A percentile compares a stretch with the other conserved stretches of the same genome.
Conservation (phyloP, 2,329 filamentous ascomycete species). For the Xylariaceae sp. region DNA sequence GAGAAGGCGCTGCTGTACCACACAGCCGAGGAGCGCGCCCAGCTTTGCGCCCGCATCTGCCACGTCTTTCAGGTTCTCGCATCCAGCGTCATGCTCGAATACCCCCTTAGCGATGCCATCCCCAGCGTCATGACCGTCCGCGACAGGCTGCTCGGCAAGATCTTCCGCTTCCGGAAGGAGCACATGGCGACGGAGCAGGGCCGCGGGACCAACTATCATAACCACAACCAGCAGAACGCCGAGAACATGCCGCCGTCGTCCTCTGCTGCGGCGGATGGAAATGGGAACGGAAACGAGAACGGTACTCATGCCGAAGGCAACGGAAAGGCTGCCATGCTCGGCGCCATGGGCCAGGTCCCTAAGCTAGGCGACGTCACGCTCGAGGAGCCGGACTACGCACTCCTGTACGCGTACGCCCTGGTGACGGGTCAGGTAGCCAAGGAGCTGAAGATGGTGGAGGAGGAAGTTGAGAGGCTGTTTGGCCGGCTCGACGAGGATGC, state of each 20-base stretch:
- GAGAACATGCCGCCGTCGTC: background rate
- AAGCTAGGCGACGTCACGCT: conserved; percentile 44
- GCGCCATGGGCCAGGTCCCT: conserved; percentile 27
- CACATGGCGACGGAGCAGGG: conserved; percentile 45
- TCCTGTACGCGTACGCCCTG: conserved; percentile 87
- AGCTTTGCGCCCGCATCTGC: conserved; percentile 85
- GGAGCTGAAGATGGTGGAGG: conserved; percentile 62
- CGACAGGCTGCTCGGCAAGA: conserved; percentile 81
- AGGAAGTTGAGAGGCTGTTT: conserved; percentile 65
- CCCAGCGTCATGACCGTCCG: conserved; percentile 80
- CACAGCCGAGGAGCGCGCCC: conserved; percentile 76
- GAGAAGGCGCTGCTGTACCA: conserved; percentile 80
- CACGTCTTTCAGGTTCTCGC: conserved; percentile 87
- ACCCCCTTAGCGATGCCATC: conserved; percentile 85
- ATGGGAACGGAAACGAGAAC: conserved; percentile 19
- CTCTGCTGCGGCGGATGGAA: too few species aligned
- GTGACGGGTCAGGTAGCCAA: conserved; percentile 69
- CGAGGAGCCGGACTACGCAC: conserved; percentile 81
- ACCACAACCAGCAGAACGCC: too few species aligned
- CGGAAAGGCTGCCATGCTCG: conserved; percentile 13
- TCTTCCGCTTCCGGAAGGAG: conserved; percentile 82
- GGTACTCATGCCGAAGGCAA: background rate
- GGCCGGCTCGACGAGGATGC: conserved; percentile 64
- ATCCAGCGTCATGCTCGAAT: conserved; percentile 91
- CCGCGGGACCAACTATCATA: conserved; percentile 43